Base-by-base conservation (phyloP, 352 stramenopile species). In the Paralagenidium karlingii region DNA sequence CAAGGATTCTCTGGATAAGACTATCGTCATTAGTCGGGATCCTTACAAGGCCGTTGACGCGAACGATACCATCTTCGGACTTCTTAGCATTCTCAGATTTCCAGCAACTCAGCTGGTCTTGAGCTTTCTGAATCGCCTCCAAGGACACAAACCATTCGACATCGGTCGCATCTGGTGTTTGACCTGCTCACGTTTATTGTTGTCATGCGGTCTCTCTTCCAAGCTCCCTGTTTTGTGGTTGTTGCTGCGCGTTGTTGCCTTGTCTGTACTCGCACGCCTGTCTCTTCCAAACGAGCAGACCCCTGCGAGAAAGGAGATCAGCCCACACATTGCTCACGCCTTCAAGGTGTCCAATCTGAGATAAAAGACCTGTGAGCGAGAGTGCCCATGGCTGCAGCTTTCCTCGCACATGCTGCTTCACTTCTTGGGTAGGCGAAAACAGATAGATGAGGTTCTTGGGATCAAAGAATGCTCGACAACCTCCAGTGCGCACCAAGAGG, bases 251-350 rank as follows among this genome's bases (percentile, higher is more conserved):
- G 30, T 20, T 36, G 30, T 36, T 16, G 3, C 3, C 22, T 20
- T 22, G 16, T 36, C 7, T 20, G 30, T 20, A 36, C 19, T 20
- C 30, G 30, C 30, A 7, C 22, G 30, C 16, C 30, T 7, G 30
- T 36, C 16, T 16, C 30, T 8, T 36, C 22, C 30, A 36, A 16
- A 36, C 16, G 30, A 16, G 19, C 16, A 30, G 34, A 9, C 21
- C 42, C 46, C 39, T 47, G 5, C 46, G 46, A 39, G 46, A 47
- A 18, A 53, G 19, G 19, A 46, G 34, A 33, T 54, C 47, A 1
- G 25, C 40, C 40, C 34, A 49, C n/a, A 43, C 39, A 32, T 49
- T 54, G 10, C 25, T 38, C 15, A 20, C 12, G 8, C 38, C 45
- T 1, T 47, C 34, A 30, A 53, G 42, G 22, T 36, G 30, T 36